Conservation (phyloP, 73 alveolate genomes). For the Paraurostyla sp. region DNA sequence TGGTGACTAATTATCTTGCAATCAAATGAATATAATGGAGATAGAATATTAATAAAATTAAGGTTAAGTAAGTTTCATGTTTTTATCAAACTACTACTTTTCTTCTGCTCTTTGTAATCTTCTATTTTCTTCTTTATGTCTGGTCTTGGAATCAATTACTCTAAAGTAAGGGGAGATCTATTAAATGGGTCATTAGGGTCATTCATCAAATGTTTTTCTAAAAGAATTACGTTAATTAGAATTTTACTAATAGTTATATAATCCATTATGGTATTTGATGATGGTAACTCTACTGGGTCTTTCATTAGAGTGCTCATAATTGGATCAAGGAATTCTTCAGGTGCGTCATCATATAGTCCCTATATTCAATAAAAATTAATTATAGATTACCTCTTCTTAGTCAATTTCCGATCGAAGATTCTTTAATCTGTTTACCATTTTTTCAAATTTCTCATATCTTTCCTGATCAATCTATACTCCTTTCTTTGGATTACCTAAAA, state of each 20-base stretch:
- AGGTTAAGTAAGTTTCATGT: background rate
- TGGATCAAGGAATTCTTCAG: conserved; percentile 90
- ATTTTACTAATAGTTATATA: conserved; percentile 68
- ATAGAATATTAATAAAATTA: no score
- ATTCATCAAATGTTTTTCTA: conserved; percentile 82
- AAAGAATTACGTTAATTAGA: background rate
- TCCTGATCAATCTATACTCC: conserved; percentile 76
- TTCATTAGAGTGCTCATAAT: conserved; percentile 81
- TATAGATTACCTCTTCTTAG: conserved; percentile 64
- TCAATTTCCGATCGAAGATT: conserved; percentile 61
- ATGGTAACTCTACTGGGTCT: conserved; percentile 91
- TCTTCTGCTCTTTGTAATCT: conserved; percentile 40
- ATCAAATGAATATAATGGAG: background rate
- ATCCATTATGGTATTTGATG: conserved; percentile 83
- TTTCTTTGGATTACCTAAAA: conserved; percentile 70
- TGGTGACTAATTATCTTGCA: conserved; percentile 7
- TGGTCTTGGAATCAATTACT: conserved; percentile 79
- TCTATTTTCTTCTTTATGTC: conserved; percentile 85
- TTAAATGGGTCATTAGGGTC: conserved; percentile 93
- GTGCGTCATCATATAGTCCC: conserved; percentile 86
- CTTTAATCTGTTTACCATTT: conserved; percentile 69
- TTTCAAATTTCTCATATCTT: conserved; percentile 68
- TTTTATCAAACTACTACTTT: background rate
- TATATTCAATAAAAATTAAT: background rate
- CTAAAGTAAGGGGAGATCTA: conserved; percentile 85